Percentiles rank a stretch among this genome's conserved stretches.
These are phyloP conservation scores for Russula abietina DNA, from an alignment of 768 basidiomycete genomes.

Conservation along the genomic window DNA sequence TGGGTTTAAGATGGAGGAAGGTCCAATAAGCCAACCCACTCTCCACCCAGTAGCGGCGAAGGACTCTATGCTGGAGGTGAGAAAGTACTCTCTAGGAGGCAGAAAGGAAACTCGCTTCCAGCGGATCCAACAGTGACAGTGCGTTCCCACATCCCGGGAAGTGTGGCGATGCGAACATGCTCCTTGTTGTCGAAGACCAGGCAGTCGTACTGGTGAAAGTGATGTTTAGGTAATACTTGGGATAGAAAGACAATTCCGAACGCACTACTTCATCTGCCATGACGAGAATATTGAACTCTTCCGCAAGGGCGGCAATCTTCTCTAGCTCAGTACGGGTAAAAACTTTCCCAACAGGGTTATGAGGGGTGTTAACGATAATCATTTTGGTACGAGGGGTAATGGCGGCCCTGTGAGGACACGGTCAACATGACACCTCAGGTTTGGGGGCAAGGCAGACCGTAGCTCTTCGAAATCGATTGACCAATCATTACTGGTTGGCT, in stretches of 20 bases:
- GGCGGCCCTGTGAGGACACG: conserved; percentile 47
- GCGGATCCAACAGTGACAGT: conserved; percentile 96
- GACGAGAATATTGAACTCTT: conserved; percentile 87
- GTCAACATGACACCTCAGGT: conserved; percentile 6
- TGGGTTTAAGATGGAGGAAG: conserved; percentile 72
- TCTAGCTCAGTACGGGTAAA: conserved; percentile 81
- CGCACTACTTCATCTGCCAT: conserved; percentile 96
- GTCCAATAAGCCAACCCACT: conserved; percentile 93
- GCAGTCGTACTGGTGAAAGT: conserved; percentile 70
- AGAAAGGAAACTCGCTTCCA: conserved; percentile 53
- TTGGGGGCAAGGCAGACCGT: conserved; percentile 40
- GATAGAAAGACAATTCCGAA: conserved; percentile 14
- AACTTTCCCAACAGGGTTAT: conserved; percentile 98
- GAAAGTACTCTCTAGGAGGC: background rate
- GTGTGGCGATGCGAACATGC: conserved; percentile 84
- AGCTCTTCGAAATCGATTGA: conserved; percentile 85
- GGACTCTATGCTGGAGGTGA: conserved; percentile 51
- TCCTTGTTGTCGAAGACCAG: conserved; percentile 84
- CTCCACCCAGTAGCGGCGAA: conserved; percentile 98
- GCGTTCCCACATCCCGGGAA: conserved; percentile 99
- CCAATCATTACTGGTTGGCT: conserved; percentile 73
- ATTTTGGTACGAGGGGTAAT: conserved; percentile 89
- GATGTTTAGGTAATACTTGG: background rate
- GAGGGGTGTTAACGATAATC: conserved; percentile 93
- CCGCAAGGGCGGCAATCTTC: conserved; percentile 77